Conservation (phyloP, 2,329 filamentous ascomycete genomes). For the Aspergillus spinulosporus region DNA sequence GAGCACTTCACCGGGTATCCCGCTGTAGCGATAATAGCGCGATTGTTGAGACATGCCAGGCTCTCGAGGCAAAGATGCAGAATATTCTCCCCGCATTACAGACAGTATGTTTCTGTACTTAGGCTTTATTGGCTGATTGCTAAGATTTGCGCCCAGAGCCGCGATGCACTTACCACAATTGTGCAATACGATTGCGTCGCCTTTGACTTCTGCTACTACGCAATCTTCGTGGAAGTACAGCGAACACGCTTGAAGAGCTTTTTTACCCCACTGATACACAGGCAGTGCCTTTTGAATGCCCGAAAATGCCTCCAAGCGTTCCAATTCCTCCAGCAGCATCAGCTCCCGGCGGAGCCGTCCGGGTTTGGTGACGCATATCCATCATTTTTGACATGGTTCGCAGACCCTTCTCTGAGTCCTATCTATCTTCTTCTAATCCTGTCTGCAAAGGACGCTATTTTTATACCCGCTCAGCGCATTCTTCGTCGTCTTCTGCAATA, state of each 20-base stretch:
- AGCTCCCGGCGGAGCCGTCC: slow-evolving; percentile 9
- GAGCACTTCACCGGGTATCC: slow-evolving; percentile 7
- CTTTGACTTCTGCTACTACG: slow-evolving; percentile 28
- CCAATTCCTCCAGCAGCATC: slow-evolving; percentile 14
- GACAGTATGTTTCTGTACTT: slow-evolving; percentile 16
- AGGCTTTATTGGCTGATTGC: background rate
- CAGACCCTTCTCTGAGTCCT: background rate
- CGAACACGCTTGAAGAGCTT: slow-evolving; percentile 25
- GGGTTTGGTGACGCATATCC: slow-evolving; percentile 19
- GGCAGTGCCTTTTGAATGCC: slow-evolving; percentile 26
- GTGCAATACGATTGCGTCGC: slow-evolving; percentile 24
- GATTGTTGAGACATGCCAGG: slow-evolving; percentile 14
- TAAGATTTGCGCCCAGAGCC: slow-evolving; percentile 7
- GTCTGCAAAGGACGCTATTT: slow-evolving; percentile 10
- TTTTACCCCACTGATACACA: slow-evolving; percentile 24
- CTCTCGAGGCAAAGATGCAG: slow-evolving; percentile 23
- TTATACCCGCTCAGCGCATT: slow-evolving; percentile 15
- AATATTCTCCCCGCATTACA: slow-evolving; percentile 21
- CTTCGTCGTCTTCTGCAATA: slow-evolving; percentile 17
- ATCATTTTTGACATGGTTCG: slow-evolving; percentile 22
- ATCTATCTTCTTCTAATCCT: background rate
- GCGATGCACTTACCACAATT: slow-evolving; percentile 11
- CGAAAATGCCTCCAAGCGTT: slow-evolving; percentile 18
- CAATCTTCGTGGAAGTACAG: slow-evolving; percentile 29
- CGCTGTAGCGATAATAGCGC: background rate